Percentiles rank a stretch among this genome's conserved stretches.
Evolutionary conservation across 768 basidiomycete species (phyloP).

Genomic region (Amanita inopinata): DNA sequence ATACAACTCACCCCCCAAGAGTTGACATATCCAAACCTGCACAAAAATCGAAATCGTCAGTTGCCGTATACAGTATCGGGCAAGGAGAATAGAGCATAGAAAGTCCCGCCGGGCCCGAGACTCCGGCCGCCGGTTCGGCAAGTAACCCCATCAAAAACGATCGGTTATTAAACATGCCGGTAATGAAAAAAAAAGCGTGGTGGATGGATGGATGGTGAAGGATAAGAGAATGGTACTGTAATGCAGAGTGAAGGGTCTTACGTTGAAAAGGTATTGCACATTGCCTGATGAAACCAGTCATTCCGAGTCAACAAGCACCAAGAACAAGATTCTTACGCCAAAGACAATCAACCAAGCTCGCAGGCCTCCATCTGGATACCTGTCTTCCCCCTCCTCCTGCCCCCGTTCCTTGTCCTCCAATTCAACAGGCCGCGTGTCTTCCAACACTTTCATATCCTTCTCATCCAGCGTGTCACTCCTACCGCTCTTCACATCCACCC

Average conservation of each 20-base stretch:
- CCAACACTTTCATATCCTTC: neutral
- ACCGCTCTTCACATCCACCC: neutral
- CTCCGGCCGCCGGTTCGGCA: neutral
- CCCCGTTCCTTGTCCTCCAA: neutral
- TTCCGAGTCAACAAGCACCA: neutral
- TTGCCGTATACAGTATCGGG: too few species aligned
- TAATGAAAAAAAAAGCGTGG: neutral
- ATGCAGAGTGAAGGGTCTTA: conserved; percentile 15
- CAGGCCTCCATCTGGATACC: conserved; percentile 34
- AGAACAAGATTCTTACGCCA: conserved; percentile 23
- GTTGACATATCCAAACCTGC: conserved; percentile 60
- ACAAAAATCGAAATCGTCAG: conserved; percentile 10
- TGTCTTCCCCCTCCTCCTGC: conserved; percentile 11
- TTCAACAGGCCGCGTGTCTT: neutral
- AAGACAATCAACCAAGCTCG: conserved; percentile 35
- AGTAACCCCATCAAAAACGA: neutral
- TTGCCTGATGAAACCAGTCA: conserved; percentile 21
- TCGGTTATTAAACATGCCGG: neutral
- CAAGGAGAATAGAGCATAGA: too few species aligned
- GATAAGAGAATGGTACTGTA: neutral
- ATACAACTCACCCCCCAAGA: conserved; percentile 55
- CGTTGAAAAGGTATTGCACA: conserved; percentile 39
- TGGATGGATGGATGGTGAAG: conserved; percentile 1
- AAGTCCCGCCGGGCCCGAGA: neutral
- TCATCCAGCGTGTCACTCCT: neutral